Evolutionary conservation across 2,329 filamentous ascomycete species (phyloP).

Genomic region (Curvularia sp.): DNA sequence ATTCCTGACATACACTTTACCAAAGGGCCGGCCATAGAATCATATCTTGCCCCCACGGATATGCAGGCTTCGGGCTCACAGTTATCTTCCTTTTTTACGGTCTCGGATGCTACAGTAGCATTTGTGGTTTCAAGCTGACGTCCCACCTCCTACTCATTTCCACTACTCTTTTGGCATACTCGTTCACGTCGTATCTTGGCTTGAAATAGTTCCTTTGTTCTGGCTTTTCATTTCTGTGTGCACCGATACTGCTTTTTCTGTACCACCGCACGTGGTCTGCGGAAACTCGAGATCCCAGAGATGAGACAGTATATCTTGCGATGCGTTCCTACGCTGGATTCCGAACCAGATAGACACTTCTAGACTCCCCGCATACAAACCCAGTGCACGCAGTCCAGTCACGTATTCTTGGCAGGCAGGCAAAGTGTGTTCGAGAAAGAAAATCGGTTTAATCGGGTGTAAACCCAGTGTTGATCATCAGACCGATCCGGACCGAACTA

Average conservation of each 20-base stretch:
- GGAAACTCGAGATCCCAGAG: not conserved
- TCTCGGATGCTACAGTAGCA: not conserved
- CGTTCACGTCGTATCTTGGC: not conserved
- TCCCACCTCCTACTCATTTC: not conserved
- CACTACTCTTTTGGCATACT: not conserved
- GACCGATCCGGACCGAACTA: not conserved
- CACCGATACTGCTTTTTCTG: constrained; percentile 1
- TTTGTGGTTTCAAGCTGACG: not conserved
- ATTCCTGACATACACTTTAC: not conserved
- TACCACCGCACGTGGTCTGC: not conserved
- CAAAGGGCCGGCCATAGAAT: not conserved
- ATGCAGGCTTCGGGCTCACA: not conserved
- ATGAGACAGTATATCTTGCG: not conserved
- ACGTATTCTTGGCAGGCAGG: not conserved
- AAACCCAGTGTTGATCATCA: not conserved
- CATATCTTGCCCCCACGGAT: not conserved
- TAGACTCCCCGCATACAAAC: not conserved
- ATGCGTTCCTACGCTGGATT: not conserved
- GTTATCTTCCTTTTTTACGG: not conserved
- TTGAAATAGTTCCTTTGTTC: not conserved
- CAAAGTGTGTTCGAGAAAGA: not conserved
- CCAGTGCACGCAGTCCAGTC: not conserved
- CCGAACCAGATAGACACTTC: not conserved
- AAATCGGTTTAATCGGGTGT: not conserved
- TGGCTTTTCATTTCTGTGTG: not conserved